phyloP scores from a whole-genome alignment of 352 stramenopile species.

The Pythium oligandrum region DNA sequence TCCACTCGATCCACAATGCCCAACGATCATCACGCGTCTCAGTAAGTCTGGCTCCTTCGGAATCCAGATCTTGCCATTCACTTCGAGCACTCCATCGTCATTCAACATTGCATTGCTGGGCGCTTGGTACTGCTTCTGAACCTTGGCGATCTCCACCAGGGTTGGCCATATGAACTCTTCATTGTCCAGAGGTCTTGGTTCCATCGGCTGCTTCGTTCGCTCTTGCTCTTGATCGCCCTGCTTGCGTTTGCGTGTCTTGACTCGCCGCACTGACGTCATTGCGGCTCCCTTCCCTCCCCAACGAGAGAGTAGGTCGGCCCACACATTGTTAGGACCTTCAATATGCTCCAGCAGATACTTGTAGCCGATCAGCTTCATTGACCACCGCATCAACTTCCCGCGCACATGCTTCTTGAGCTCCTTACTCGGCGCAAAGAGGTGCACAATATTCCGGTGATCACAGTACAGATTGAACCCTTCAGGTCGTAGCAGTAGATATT shows the following conservation, averaged over 20 bases:
- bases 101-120: neutral
- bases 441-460: constrained; percentile 14
- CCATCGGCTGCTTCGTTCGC: neutral
- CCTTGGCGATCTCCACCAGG: constrained; percentile 6
- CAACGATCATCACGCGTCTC: constrained; percentile 6
- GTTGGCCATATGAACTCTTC: constrained; percentile 11
- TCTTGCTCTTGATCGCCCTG: neutral
- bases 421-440: constrained; percentile 11
- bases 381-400: constrained; percentile 10
- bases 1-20: constrained; percentile 15
- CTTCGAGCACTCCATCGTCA: neutral
- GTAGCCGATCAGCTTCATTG: constrained; percentile 7
- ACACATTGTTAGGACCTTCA: constrained; percentile 9
- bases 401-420: constrained; percentile 14
- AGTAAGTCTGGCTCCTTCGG: constrained; percentile 3
- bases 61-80: constrained; percentile 9
- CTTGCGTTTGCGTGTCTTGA: constrained; percentile 2
- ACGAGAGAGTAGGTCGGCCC: constrained; percentile 13
- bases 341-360: constrained; percentile 11
- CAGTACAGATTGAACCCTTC: constrained; percentile 20
- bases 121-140: neutral
- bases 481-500: constrained; percentile 16
- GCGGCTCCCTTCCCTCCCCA: constrained; percentile 12
- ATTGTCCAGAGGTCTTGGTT: constrained; percentile 5
- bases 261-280: neutral